These are phyloP conservation scores for Fusarium penzigii DNA, from an alignment of 2,329 filamentous ascomycete species.

Conservation along the genomic window DNA sequence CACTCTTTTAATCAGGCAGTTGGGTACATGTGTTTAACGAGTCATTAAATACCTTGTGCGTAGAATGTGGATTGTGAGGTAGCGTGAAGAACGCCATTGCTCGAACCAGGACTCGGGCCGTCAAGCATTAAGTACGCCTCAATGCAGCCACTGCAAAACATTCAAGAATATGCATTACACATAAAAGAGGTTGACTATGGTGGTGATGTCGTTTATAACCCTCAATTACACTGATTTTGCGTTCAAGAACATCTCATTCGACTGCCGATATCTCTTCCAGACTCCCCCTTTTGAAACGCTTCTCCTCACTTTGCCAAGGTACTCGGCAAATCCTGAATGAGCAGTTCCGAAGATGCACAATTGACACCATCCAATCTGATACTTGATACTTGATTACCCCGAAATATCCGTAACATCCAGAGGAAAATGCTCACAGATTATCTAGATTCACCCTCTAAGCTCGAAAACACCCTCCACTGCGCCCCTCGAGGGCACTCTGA, in stretches of 20 bases:
- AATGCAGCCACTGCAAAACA: neutral
- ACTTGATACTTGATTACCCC: constrained; percentile 5
- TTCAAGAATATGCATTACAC: neutral
- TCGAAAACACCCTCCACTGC: constrained; percentile 3
- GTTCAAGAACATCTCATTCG: too few species aligned
- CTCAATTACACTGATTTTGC: too few species aligned
- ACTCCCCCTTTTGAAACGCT: neutral
- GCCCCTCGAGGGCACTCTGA: constrained; percentile 15
- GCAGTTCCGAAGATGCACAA: constrained; percentile 7
- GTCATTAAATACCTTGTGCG: too few species aligned
- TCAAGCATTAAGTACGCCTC: neutral
- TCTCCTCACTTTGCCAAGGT: constrained; percentile 6
- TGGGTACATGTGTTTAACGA: too few species aligned
- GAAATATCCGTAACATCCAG: constrained; percentile 13
- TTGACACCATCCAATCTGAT: constrained; percentile 1
- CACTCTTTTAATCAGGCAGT: neutral
- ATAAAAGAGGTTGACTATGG: too few species aligned
- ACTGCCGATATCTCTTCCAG: neutral
- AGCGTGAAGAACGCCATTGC: neutral
- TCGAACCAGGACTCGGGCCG: neutral
- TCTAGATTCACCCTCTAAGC: constrained; percentile 5
- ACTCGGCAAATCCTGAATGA: constrained; percentile 13
- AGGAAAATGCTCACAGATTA: neutral
- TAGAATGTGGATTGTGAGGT: neutral
- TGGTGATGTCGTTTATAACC: too few species aligned